Conservation (phyloP, 768 basidiomycete species). For the Asterophora parasitica region DNA sequence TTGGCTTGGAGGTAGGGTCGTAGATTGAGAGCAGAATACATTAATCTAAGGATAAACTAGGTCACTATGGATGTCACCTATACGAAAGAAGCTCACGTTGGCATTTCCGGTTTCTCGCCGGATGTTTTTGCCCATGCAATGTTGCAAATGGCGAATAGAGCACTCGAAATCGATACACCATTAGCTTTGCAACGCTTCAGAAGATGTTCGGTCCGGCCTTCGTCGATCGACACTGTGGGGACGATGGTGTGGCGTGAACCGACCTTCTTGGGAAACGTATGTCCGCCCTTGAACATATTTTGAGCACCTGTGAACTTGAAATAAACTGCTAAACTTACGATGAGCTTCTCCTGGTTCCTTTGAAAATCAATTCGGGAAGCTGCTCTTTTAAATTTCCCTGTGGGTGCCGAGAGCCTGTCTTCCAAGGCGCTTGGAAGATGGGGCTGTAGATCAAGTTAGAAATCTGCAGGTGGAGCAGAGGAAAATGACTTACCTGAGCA, state of each 20-base stretch:
- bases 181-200: slow-evolving; percentile 66
- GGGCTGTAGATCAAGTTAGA: slow-evolving; percentile 7
- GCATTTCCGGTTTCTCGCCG: slow-evolving; percentile 40
- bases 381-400: slow-evolving; percentile 36
- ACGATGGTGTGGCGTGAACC: slow-evolving; percentile 58
- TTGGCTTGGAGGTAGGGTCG: slow-evolving; percentile 51
- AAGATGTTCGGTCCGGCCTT: slow-evolving; percentile 53
- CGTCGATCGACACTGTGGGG: slow-evolving; percentile 58
- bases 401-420: slow-evolving; percentile 35
- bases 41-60: slow-evolving; percentile 42
- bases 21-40: slow-evolving; percentile 84
- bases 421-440: slow-evolving; percentile 42
- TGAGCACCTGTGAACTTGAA: slow-evolving; percentile 1
- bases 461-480: neutral
- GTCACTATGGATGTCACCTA: neutral
- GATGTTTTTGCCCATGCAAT: slow-evolving; percentile 63
- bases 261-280: slow-evolving; percentile 55
- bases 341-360: slow-evolving; percentile 46
- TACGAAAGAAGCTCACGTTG: slow-evolving; percentile 35
- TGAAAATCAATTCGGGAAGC: slow-evolving; percentile 54
- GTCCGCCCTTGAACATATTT: slow-evolving; percentile 54
- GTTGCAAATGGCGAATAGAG: slow-evolving; percentile 72
- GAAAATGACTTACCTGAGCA: slow-evolving; percentile 15
- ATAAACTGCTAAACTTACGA: slow-evolving; percentile 34
- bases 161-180: slow-evolving; percentile 71